Evolutionary conservation across 441 rosid genomes (phyloP).

Genomic region (Lepidium campestre): DNA sequence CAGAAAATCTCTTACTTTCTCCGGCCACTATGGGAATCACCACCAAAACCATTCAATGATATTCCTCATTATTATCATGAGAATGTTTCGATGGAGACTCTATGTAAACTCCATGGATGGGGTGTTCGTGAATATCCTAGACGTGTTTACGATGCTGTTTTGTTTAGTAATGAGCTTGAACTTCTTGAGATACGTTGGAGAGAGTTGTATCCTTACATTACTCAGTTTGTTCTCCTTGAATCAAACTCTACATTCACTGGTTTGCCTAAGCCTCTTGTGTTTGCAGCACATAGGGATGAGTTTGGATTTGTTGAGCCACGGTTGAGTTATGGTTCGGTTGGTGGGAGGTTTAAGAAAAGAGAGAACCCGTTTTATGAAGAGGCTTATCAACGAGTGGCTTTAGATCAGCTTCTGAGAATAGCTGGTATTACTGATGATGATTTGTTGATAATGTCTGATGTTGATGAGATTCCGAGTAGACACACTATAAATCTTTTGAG

Average conservation of each 20-base stretch:
- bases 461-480: constrained; percentile 84
- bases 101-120: constrained; percentile 90
- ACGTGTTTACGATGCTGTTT: constrained; percentile 71
- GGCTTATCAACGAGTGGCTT: constrained; percentile 73
- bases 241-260: constrained; percentile 90
- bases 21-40: constrained; percentile 74
- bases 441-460: constrained; percentile 83
- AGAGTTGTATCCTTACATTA: constrained; percentile 70
- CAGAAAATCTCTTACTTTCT: constrained; percentile 78
- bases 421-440: constrained; percentile 88
- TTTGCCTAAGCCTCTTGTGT: constrained; percentile 56
- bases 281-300: constrained; percentile 49
- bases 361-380: constrained; percentile 81
- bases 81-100: constrained; percentile 57
- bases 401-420: constrained; percentile 65
- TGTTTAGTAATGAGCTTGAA: constrained; percentile 79
- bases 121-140: constrained; percentile 67
- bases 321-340: constrained; percentile 64
- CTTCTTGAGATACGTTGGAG: constrained; percentile 67
- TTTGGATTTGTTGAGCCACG: constrained; percentile 65
- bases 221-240: constrained; percentile 77
- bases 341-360: constrained; percentile 71
- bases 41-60: constrained; percentile 68
- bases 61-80: constrained; percentile 77
- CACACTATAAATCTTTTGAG: constrained; percentile 80